A percentile compares a stretch with the other conserved stretches of the same genome.
Evolutionary conservation across 225 moss, liverwort and hornwort genomes (phyloP).

Genomic region (Physcomitrium patens): DNA sequence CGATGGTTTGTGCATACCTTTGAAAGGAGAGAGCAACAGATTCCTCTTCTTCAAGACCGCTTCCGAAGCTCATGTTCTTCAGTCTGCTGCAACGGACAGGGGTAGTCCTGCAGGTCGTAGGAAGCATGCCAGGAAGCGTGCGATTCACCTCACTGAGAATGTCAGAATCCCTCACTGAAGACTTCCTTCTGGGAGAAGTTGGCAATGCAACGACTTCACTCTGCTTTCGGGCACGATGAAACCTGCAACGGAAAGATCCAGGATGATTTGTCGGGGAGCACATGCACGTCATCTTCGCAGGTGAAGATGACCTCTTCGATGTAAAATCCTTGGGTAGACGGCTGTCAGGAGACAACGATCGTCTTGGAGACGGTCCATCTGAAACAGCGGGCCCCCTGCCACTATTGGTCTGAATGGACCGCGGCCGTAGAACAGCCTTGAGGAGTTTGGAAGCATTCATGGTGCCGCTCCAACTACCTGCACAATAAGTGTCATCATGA

Average conservation of each 20-base stretch:
- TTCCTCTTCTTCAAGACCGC: constrained; percentile 36
- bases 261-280: constrained; percentile 66
- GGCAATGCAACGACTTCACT: constrained; percentile 31
- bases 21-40: background rate
- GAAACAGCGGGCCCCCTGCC: constrained; percentile 26
- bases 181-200: constrained; percentile 25
- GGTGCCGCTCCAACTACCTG: constrained; percentile 23
- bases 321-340: constrained; percentile 34
- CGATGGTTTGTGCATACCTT: constrained; percentile 17
- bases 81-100: constrained; percentile 45
- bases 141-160: constrained; percentile 46
- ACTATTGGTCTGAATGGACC: constrained; percentile 42
- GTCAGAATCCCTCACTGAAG: constrained; percentile 12
- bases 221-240: constrained; percentile 53
- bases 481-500: background rate
- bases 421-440: constrained; percentile 81
- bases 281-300: constrained; percentile 63
- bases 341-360: constrained; percentile 48
- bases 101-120: constrained; percentile 17
- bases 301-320: constrained; percentile 43
- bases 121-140: constrained; percentile 39
- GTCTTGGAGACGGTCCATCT: constrained; percentile 45
- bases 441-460: constrained; percentile 94
- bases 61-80: constrained; percentile 46
- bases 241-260: constrained; percentile 58